phyloP scores from a whole-genome alignment of 2,329 filamentous ascomycete genomes.

The Cytospora leucostoma region DNA sequence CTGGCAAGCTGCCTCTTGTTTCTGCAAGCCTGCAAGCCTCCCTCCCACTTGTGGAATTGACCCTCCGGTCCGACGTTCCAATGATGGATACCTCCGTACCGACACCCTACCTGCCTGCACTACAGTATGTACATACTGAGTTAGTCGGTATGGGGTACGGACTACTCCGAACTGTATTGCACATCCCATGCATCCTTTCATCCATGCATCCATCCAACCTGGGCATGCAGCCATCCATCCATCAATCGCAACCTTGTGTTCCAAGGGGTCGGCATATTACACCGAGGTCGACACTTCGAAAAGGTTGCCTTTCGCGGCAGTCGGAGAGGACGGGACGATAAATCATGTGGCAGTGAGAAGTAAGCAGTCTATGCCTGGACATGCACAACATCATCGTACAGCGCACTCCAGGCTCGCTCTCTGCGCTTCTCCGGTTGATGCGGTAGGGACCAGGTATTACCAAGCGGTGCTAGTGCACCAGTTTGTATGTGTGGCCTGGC shows the following conservation, averaged over 20 bases:
- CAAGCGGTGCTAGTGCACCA: constrained; percentile 5
- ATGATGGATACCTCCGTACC: not conserved
- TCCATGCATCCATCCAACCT: no score
- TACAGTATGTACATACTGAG: no score
- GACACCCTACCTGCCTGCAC: no score
- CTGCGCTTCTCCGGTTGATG: not conserved
- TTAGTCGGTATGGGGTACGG: no score
- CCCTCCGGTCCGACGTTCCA: not conserved
- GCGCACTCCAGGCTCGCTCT: constrained; percentile 9
- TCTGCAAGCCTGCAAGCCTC: not conserved
- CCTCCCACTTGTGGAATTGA: not conserved
- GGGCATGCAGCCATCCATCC: no score
- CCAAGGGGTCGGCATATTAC: no score
- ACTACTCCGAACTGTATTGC: no score
- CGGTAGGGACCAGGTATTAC: not conserved
- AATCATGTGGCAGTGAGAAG: constrained; percentile 1
- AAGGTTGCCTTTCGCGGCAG: no score
- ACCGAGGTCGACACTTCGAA: no score
- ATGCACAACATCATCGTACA: constrained; percentile 3
- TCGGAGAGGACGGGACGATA: not conserved
- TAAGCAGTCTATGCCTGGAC: not conserved
- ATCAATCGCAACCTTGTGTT: no score
- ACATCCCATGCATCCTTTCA: no score
- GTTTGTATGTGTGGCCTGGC: not conserved
- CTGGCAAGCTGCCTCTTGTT: no score